Evolutionary conservation across 352 stramenopile genomes (phyloP), one percentile per base, ranked within the genome.

Genomic region (Phytophthora ramorum): DNA sequence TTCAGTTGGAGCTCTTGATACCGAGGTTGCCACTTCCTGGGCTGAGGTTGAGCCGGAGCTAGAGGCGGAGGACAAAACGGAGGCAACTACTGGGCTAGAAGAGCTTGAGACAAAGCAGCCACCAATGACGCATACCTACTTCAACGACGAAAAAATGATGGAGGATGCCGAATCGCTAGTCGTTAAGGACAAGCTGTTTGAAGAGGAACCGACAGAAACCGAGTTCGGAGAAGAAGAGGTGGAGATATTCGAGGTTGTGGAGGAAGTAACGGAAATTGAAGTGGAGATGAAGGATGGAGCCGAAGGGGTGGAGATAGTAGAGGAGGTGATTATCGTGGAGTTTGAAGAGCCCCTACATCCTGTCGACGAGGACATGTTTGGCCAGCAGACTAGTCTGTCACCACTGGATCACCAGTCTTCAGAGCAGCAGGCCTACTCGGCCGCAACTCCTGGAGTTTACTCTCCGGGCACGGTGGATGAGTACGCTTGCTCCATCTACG

Each of bases 401-500:
- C 32, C 37, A 43, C 41, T 48, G 20, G 24, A 48, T 30, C 26
- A 14, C 7, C 35, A 64, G 20, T 60, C 38, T 20, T 38, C 46
- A 45, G 35, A 53, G 30, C 50, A 53, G 24, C 50, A 30, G 6
- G 52, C 38, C 3, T 22, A 22, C 45, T 19, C 24, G 13, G n/a
- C 28, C 34, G 8, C 22, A 37, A 52, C 49, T 40, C 35, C 43
- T 48, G 49, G 43, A 10, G 30, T 66, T 46, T 85, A 83, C 61
- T 75, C 71, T 13, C 71, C 76, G 22, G 74, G 75, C 7, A 54
- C 72, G 17, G 44, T 71, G n/a, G 75, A 89, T 47, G 79, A 89
- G 54, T 89, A 89, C 48, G 70, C 69, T 19, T 69, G 69, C 53
- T 76, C 80, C 30, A 86, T 89, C 60, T 85, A 86, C 57, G 67